phyloP scores from a whole-genome alignment of 1,139 yeast genomes.

The Blastobotrys persicus region DNA sequence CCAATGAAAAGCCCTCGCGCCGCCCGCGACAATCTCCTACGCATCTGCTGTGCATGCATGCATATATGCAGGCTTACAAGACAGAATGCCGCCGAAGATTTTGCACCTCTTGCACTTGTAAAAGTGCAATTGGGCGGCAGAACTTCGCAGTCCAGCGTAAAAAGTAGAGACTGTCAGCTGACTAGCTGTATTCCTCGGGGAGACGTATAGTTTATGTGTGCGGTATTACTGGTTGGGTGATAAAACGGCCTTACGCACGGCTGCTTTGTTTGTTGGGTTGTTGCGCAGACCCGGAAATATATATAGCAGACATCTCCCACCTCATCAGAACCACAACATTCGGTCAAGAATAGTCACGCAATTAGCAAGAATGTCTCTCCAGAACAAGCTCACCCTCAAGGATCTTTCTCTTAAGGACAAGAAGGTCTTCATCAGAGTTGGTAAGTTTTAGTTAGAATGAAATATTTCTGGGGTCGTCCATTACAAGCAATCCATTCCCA shows the following conservation, averaged over 20 bases:
- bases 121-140: too few relatives aligned
- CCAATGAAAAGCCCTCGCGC: too few relatives aligned
- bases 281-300: neutral
- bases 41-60: too few relatives aligned
- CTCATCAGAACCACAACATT: neutral
- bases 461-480: neutral
- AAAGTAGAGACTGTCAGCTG: too few relatives aligned
- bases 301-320: neutral
- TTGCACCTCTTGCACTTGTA: too few relatives aligned
- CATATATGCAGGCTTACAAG: too few relatives aligned
- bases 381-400: slow-evolving; percentile 85
- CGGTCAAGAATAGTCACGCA: neutral
- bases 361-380: slow-evolving; percentile 65
- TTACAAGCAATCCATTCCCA: neutral
- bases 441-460: slow-evolving; percentile 23
- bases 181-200: too few relatives aligned
- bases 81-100: too few relatives aligned
- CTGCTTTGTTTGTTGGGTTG: neutral
- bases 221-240: too few relatives aligned
- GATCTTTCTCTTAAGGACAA: slow-evolving; percentile 83
- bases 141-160: too few relatives aligned
- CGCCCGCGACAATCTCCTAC: too few relatives aligned
- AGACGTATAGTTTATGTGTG: too few relatives aligned
- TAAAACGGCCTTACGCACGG: neutral
- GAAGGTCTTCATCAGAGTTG: slow-evolving; percentile 95